These are phyloP conservation scores for Cordyceps sp. DNA, from an alignment of 2,329 filamentous ascomycete genomes.

Conservation along the genomic window DNA sequence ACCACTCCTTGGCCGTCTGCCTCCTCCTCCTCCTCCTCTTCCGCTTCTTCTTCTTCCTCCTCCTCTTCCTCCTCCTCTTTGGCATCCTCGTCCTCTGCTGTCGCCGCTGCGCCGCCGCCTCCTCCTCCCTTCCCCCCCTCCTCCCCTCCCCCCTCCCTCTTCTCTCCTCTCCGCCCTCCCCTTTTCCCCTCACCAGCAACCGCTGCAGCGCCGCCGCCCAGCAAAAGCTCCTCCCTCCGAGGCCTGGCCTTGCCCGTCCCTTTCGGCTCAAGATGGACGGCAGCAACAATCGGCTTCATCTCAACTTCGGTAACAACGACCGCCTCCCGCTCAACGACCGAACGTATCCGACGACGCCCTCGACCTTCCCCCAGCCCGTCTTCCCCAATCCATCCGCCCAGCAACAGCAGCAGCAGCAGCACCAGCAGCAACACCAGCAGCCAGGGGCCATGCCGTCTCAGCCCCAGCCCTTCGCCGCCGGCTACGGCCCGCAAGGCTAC, in stretches of 20 bases:
- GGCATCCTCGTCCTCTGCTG: no score
- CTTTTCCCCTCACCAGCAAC: not conserved
- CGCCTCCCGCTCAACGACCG: conserved; percentile 46
- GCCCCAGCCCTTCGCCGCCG: conserved; percentile 27
- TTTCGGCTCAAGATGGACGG: conserved; percentile 24
- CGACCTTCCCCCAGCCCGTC: conserved; percentile 89
- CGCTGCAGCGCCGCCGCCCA: not conserved
- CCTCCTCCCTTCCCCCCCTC: no score
- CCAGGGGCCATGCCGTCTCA: conserved; percentile 8
- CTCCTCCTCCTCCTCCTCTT: no score
- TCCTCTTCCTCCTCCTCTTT: no score
- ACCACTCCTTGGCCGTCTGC: no score
- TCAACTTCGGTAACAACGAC: conserved; percentile 52
- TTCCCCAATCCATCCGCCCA: conserved; percentile 21
- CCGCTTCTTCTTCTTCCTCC: no score
- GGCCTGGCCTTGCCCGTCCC: not conserved
- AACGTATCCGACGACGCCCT: conserved; percentile 75
- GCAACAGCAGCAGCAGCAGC: conserved; percentile 22
- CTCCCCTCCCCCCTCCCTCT: not conserved
- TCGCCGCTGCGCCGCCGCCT: no score
- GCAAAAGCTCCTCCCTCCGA: not conserved
- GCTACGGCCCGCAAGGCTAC: conserved; percentile 32
- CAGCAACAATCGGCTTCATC: conserved; percentile 44
- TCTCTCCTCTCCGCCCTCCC: not conserved
- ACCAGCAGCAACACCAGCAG: conserved; percentile 14